Conservation (phyloP, 768 basidiomycete genomes). For the Rhodosporidiobolus sp. region DNA sequence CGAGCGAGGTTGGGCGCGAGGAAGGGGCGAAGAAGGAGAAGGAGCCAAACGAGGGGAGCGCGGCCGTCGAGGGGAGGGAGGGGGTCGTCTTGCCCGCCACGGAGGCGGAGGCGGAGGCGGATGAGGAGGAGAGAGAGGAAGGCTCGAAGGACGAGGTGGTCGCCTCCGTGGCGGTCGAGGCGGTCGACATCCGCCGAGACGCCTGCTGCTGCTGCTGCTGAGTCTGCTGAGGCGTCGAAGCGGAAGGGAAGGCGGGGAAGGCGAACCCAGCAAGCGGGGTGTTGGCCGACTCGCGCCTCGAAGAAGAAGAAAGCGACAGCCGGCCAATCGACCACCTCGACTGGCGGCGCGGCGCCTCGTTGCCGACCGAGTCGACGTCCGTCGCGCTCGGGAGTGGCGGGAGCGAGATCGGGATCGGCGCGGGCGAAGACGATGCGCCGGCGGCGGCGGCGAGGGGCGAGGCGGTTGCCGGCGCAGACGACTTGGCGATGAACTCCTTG, state of each 20-base stretch:
- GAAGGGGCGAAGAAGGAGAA: slow-evolving; percentile 36
- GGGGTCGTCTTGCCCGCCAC: neutral
- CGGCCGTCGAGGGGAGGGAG: slow-evolving; percentile 16
- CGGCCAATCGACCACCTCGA: slow-evolving; percentile 35
- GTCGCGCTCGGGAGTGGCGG: slow-evolving; percentile 51
- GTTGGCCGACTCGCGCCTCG: slow-evolving; percentile 13
- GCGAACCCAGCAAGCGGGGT: neutral
- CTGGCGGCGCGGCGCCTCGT: neutral
- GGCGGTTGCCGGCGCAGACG: slow-evolving; percentile 20
- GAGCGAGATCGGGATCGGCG: slow-evolving; percentile 44
- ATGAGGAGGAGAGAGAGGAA: neutral
- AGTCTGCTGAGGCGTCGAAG: too few relatives aligned
- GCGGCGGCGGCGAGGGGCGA: too few relatives aligned
- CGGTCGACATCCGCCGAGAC: neutral
- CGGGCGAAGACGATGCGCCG: neutral
- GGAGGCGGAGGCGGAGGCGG: slow-evolving; percentile 10
- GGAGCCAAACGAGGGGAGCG: slow-evolving; percentile 30
- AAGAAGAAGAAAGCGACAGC: slow-evolving; percentile 14
- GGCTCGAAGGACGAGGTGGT: slow-evolving; percentile 1
- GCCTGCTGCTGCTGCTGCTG: too few relatives aligned
- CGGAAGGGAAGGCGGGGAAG: neutral
- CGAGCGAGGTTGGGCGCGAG: slow-evolving; percentile 3
- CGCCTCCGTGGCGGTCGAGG: neutral
- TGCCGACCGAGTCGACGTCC: slow-evolving; percentile 40
- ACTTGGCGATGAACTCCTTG: slow-evolving; percentile 58